Percentiles rank a stretch among this genome's conserved stretches.
Evolutionary conservation across 192 early-diverging fungal genomes (phyloP).

Genomic region (Coemansia brasiliensis): DNA sequence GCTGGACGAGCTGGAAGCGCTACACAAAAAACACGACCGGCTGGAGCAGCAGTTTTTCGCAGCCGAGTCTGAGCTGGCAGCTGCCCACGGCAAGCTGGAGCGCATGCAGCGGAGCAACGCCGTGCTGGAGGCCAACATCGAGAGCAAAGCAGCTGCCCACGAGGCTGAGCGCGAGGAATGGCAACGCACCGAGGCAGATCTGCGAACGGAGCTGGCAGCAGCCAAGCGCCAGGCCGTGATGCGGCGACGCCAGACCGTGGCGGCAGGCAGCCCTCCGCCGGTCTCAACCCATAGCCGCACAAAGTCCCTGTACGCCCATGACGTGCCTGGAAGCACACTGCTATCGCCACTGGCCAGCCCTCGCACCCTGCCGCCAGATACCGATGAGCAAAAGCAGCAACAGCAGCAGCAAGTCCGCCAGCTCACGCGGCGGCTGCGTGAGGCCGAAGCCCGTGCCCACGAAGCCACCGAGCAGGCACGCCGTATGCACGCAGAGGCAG

Average conservation of each 20-base stretch:
- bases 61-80: slow-evolving; percentile 27
- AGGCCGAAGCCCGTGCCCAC: slow-evolving; percentile 38
- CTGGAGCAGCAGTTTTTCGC: slow-evolving; percentile 45
- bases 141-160: slow-evolving; percentile 16
- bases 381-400: neutral
- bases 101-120: slow-evolving; percentile 25
- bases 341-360: slow-evolving; percentile 16
- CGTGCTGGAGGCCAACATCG: slow-evolving; percentile 18
- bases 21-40: slow-evolving; percentile 43
- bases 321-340: slow-evolving; percentile 5
- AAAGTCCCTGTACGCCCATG: slow-evolving; percentile 30
- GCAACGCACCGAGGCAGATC: slow-evolving; percentile 39
- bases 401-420: slow-evolving; percentile 29
- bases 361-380: slow-evolving; percentile 4
- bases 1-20: slow-evolving; percentile 37
- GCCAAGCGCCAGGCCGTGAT: slow-evolving; percentile 38
- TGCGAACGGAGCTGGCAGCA: slow-evolving; percentile 34
- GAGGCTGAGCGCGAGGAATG: slow-evolving; percentile 48
- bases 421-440: slow-evolving; percentile 32
- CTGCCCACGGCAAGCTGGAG: slow-evolving; percentile 23
- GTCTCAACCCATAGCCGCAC: slow-evolving; percentile 4
- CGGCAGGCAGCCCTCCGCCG: slow-evolving; percentile 5
- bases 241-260: slow-evolving; percentile 50
- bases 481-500: slow-evolving; percentile 27
- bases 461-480: slow-evolving; percentile 25